Evolutionary conservation across 352 stramenopile genomes (phyloP), one percentile per base, ranked within the genome.

Genomic region (Aphanomyces cochlioides): DNA sequence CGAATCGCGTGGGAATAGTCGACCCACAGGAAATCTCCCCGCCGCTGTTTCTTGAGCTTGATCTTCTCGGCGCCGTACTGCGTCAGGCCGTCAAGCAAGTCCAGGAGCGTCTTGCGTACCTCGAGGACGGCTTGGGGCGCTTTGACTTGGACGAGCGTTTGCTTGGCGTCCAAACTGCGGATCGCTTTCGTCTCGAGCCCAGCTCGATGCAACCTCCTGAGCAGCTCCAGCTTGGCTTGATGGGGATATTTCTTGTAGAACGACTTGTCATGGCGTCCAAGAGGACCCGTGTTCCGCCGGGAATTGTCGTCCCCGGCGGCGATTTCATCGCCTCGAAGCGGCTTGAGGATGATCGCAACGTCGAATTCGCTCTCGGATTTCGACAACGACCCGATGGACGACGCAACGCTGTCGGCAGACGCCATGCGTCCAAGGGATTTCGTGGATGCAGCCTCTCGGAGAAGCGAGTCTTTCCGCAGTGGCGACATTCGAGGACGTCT

Each of bases 261-360:
- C 40, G 10, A 37, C 38, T 50, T 58, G n/a, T 50, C 28, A 21
- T 73, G 60, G 7, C 47, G 17, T 38, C 56, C 19, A 12, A 61
- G 6, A 6, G 45, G 58, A 8, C 4, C 34, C 6, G 56, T 19
- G 56, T 21, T 5, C 7, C 7, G 15, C 8, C 66, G 56, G 61
- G 34, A 43, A 5, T 37, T 15, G 15, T 10, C 12, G 39, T 59
- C 36, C 13, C 19, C 19, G 56, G 40, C 56, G 3, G 1, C 36
- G 37, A 38, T 45, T 47, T 91, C 81, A 58, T 92, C 81, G 66
- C 78, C 75, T 69, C 91, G 90, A 34, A 79, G 87, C 47, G 84
- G 74, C 53, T 90, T 92, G 48, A 94, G 72, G 56, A 94, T 19
- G 72, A 94, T 92, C n/a, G 85, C 85, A 77, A 94, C 90, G 60